Percentiles rank a stretch among this genome's conserved stretches.
These are phyloP conservation scores for Zygnema circumcarinatum DNA, from an alignment of 139 green algal species.

Conservation along the genomic window DNA sequence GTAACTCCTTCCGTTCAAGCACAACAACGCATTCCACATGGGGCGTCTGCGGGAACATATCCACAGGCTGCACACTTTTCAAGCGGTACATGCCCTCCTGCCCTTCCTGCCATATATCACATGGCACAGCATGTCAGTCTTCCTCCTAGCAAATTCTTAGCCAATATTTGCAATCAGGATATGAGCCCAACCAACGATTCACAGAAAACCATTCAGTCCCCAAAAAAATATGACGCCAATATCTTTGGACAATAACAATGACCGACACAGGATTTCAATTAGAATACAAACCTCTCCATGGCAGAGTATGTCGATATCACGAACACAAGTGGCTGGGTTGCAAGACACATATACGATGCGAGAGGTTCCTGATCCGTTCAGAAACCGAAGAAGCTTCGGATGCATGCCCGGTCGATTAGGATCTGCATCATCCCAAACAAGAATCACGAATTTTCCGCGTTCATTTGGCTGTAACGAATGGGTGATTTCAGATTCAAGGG, in stretches of 20 bases:
- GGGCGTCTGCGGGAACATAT: conserved; percentile 87
- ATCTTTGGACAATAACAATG: too few relatives aligned
- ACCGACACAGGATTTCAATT: too few relatives aligned
- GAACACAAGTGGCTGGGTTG: conserved; percentile 66
- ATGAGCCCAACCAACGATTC: too few relatives aligned
- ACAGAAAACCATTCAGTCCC: too few relatives aligned
- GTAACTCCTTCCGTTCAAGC: conserved; percentile 63
- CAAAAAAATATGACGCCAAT: too few relatives aligned
- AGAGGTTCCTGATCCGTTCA: conserved; percentile 66
- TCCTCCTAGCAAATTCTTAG: too few relatives aligned
- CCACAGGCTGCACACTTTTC: conserved; percentile 69
- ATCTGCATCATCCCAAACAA: conserved; percentile 72
- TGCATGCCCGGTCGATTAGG: conserved; percentile 79
- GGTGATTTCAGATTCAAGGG: too few relatives aligned
- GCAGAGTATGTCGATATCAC: conserved; percentile 64
- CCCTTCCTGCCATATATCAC: too few relatives aligned
- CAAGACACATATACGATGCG: conserved; percentile 91
- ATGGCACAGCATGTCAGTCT: too few relatives aligned
- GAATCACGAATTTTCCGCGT: conserved; percentile 3
- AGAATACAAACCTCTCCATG: too few relatives aligned
- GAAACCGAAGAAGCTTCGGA: conserved; percentile 62
- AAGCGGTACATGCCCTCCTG: conserved; percentile 69
- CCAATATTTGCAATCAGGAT: too few relatives aligned
- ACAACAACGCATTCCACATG: conserved; percentile 81
- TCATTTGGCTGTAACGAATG: too few relatives aligned